phyloP scores from a whole-genome alignment of 23 red algal genomes.

The Pyropia yezoensis region DNA sequence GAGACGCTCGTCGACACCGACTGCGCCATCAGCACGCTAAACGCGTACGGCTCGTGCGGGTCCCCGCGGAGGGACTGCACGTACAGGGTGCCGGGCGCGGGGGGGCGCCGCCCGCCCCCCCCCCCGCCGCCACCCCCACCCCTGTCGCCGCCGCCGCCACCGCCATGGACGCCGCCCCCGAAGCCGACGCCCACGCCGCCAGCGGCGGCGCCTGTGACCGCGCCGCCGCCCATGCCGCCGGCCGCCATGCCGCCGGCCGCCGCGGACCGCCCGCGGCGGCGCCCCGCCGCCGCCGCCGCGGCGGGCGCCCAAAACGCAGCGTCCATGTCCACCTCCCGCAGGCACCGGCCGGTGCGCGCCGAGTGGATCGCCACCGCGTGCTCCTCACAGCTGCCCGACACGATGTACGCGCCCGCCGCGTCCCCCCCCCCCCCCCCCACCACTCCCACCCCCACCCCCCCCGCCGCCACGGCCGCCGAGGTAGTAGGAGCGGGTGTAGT shows the following conservation, averaged over 20 bases:
- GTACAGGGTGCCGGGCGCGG: not conserved
- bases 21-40: slow-evolving; percentile 5
- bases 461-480: slow-evolving; percentile 35
- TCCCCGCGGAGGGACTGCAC: slow-evolving; percentile 11
- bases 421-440: no score
- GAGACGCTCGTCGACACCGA: no score
- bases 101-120: no score
- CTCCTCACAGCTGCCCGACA: slow-evolving; percentile 82
- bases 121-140: no score
- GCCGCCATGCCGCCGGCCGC: no score
- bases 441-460: no score
- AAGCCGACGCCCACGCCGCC: no score
- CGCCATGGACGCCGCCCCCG: no score
- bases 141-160: no score
- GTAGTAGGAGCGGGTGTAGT: slow-evolving; percentile 98
- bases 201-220: no score
- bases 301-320: not conserved
- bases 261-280: not conserved
- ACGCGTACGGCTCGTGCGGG: not conserved
- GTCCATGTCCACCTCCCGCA: slow-evolving; percentile 49
- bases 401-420: slow-evolving; percentile 57
- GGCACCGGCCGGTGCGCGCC: slow-evolving; percentile 31
- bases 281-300: not conserved
- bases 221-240: no score
- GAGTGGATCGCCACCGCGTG: slow-evolving; percentile 65